Evolutionary conservation across 352 stramenopile species (phyloP).

Genomic region (Phytopythium delawarense): DNA sequence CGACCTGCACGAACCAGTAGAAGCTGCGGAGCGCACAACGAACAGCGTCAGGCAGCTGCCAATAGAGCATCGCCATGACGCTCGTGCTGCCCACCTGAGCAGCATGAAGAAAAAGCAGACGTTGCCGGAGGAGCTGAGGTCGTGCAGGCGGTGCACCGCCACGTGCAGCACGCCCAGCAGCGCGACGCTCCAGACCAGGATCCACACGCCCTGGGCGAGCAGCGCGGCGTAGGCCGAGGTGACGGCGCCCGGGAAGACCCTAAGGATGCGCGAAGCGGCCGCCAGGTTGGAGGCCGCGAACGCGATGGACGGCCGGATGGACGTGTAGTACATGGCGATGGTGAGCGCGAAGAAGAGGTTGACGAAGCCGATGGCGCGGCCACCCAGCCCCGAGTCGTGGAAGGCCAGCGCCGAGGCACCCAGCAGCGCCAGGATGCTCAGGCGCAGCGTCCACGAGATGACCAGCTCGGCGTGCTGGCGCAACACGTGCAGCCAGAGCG

Average conservation of each 20-base stretch:
- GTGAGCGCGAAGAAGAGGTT: conserved; percentile 74
- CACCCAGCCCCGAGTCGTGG: conserved; percentile 61
- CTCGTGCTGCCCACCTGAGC: conserved; percentile 42
- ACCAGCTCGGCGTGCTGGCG: conserved; percentile 65
- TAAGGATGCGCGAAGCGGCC: conserved; percentile 63
- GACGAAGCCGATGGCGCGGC: conserved; percentile 77
- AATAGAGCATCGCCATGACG: not conserved
- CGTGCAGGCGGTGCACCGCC: conserved; percentile 38
- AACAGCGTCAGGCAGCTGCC: not conserved
- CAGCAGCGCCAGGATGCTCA: conserved; percentile 53
- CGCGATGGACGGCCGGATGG: conserved; percentile 56
- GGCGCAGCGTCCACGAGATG: conserved; percentile 67
- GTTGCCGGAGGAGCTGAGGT: conserved; percentile 64
- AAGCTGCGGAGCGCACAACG: conserved; percentile 28
- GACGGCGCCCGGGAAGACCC: conserved; percentile 70
- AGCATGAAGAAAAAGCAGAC: conserved; percentile 83
- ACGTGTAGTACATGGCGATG: conserved; percentile 64
- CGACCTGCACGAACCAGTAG: conserved; percentile 83
- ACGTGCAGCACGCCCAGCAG: conserved; percentile 72
- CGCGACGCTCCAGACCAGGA: conserved; percentile 69
- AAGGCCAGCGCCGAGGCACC: conserved; percentile 52
- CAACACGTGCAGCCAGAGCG: conserved; percentile 72
- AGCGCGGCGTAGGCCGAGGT: conserved; percentile 63
- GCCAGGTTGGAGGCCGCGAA: conserved; percentile 81
- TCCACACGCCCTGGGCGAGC: conserved; percentile 59